These are phyloP conservation scores for Herpetomonas samuelpessoai DNA, from an alignment of 208 protist species.

Conservation along the genomic window DNA sequence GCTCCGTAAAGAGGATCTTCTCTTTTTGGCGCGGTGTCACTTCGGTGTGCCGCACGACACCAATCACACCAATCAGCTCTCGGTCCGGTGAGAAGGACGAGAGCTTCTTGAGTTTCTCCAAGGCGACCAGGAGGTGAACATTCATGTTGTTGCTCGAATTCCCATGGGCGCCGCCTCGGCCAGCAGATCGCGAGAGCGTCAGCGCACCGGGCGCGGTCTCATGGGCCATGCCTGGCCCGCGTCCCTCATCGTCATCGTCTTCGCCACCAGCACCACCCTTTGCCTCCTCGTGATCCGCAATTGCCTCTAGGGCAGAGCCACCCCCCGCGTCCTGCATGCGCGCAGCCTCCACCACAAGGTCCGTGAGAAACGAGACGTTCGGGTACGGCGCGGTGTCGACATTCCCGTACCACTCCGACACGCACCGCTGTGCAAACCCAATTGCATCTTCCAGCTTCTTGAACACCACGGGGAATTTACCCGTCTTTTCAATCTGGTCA, in stretches of 20 bases:
- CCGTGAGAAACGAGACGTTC: constrained; percentile 46
- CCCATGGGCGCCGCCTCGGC: background rate
- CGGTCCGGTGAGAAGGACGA: constrained; percentile 39
- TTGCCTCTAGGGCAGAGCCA: background rate
- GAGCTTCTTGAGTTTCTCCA: constrained; percentile 37
- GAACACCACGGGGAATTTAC: constrained; percentile 49
- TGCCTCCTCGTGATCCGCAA: constrained; percentile 1
- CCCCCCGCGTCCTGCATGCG: constrained; percentile 16
- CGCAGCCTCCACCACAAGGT: constrained; percentile 37
- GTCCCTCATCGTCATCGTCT: too few species aligned
- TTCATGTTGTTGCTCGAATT: constrained; percentile 1
- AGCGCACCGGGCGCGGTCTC: background rate
- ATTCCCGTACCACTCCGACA: constrained; percentile 44
- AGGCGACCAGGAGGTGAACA: constrained; percentile 16
- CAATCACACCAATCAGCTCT: constrained; percentile 47
- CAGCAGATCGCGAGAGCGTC: background rate
- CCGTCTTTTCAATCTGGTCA: constrained; percentile 20
- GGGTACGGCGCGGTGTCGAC: constrained; percentile 49
- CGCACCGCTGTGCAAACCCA: constrained; percentile 36
- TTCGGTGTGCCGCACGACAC: constrained; percentile 49
- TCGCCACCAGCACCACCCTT: constrained; percentile 4
- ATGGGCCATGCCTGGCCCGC: background rate
- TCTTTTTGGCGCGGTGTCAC: constrained; percentile 58
- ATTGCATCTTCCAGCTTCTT: constrained; percentile 44
- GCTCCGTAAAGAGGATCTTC: constrained; percentile 47